phyloP scores from a whole-genome alignment of 805 yeast species.

The Lipomyces sp. region DNA sequence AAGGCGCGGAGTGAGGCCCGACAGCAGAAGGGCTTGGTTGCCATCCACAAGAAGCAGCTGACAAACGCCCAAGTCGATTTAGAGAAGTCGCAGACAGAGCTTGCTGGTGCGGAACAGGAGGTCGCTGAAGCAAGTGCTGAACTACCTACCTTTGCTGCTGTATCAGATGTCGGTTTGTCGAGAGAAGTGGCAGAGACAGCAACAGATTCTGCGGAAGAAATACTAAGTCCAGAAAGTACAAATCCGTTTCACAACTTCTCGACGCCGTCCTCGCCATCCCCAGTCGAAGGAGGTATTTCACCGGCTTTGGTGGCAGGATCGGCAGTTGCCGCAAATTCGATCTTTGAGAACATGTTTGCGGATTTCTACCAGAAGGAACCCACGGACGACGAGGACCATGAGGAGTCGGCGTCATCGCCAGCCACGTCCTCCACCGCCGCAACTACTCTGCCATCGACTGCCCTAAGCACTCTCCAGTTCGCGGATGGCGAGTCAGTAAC shows the following conservation, averaged over 20 bases:
- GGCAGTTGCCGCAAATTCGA: slow-evolving; percentile 17
- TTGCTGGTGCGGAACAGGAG: slow-evolving; percentile 32
- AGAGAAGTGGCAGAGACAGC: no score
- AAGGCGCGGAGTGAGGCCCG: slow-evolving; percentile 52
- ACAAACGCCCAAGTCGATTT: slow-evolving; percentile 57
- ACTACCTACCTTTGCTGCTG: not conserved
- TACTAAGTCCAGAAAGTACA: no score
- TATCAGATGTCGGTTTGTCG: no score
- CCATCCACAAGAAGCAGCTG: slow-evolving; percentile 68
- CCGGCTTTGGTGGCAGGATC: not conserved
- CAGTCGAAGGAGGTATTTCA: slow-evolving; percentile 3
- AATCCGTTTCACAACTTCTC: not conserved
- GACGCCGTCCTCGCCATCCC: slow-evolving; percentile 30
- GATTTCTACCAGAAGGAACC: slow-evolving; percentile 1
- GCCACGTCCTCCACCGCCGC: slow-evolving; percentile 22
- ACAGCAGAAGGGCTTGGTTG: slow-evolving; percentile 59
- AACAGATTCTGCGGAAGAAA: no score
- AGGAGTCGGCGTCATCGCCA: slow-evolving; percentile 15
- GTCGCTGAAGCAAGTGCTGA: slow-evolving; percentile 22
- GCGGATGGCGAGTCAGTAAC: slow-evolving; percentile 55
- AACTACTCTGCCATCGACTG: slow-evolving; percentile 7
- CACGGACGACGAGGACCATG: slow-evolving; percentile 17
- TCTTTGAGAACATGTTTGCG: slow-evolving; percentile 21
- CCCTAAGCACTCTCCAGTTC: slow-evolving; percentile 3
- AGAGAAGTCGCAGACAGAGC: slow-evolving; percentile 45